Evolutionary conservation across 176 grass and related monocot species (phyloP), one percentile per base, ranked within the genome.

Genomic region (Leersia perrieri): DNA sequence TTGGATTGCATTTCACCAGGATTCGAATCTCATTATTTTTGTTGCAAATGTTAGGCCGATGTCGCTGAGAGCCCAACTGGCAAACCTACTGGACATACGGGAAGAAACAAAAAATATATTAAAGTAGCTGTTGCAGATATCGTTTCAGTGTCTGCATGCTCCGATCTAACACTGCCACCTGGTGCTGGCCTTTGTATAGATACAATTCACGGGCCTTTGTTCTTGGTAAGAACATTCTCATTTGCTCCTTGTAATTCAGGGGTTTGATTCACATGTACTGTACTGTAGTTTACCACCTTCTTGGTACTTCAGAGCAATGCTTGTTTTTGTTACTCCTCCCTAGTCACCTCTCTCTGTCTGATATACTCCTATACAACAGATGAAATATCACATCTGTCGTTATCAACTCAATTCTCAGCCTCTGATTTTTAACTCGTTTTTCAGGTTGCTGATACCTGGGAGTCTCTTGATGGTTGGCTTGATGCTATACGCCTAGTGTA

Each of bases 381-480:
- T 30, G 34, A 77, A 63, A 41, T 30, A 31, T 22, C 4, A 3
- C 30, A 11, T 29, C n/a, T 51, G 15, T 65, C 40, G 31, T 44
- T 63, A 41, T 44, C 75, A 22, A 25, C 13, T 42, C 8, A 45
- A 20, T 64, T 77, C 61, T 13, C 16, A 20, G 39, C 36, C 35
- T 5, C 6, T 47, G 40, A 29, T 47, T 45, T 27, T 45, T 2
- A 35, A 7, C 28, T 5, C n/a, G 0, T 73, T 22, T 74, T 33
- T 22, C 77, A 94, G 92, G 92, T 91, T 72, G 92, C 92, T 29
- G 92, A 94, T 65, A 91, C 87, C n/a, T 89, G 89, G 92, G 92
- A 94, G 14, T 84, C 87, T 23, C 73, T 89, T 22, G 87, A 91
- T 69, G 87, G 89, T 32, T 94, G 92, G 92, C 68, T 91, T 9